Base-by-base conservation (phyloP, 1,284 basidiomycete species). In the Leccinum cinnamomeum region DNA sequence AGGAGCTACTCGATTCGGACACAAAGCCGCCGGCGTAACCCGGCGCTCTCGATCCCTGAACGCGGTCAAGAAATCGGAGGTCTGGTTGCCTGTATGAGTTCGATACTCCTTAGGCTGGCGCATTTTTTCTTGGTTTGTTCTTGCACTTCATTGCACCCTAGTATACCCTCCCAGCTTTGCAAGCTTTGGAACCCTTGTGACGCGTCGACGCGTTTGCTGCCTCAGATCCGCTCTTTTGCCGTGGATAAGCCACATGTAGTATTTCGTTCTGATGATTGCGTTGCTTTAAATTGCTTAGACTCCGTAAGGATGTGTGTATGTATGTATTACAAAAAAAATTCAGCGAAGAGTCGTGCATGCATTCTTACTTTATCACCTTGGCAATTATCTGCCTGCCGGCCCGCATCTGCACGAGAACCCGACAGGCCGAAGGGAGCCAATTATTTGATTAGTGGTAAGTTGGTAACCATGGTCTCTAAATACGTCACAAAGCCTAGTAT, bases 11-110 rank as follows among this genome's bases (percentile, higher is more conserved):
- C 53, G 61, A 5, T 41, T 68, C 12, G 11, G 39, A 16, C 64
- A 63, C 59, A 61, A 28, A 35, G 7, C 59, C 2, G 1, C 46
- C 7, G 56, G 51, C 5, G 61, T 62, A 57, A 48, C 53, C 20
- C 65, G 63, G 18, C 70, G 60, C 55, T 64, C 58, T 35, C 67
- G 60, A 28, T 14, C 12, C 2, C 46, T 63, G 33, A 44, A 53
- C 30, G 30, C 23, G 1, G 37, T 58, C 16, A 60, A n/a, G 44
- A 62, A 57, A 56, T 59, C 39, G 5, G 58, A 67, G 46, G 2
- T 61, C 56, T 66, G 57, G 59, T 57, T 61, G 0, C 61, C 63
- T 4, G 11, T 70, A 16, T 63, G 41, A 63, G n/a, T 37, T 48
- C 7, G 33, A 55, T 16, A 12, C 25, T 57, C 37, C 5, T 18